Evolutionary conservation across 2,329 filamentous ascomycete species (phyloP).

Genomic region (Cladosporium sp.): DNA sequence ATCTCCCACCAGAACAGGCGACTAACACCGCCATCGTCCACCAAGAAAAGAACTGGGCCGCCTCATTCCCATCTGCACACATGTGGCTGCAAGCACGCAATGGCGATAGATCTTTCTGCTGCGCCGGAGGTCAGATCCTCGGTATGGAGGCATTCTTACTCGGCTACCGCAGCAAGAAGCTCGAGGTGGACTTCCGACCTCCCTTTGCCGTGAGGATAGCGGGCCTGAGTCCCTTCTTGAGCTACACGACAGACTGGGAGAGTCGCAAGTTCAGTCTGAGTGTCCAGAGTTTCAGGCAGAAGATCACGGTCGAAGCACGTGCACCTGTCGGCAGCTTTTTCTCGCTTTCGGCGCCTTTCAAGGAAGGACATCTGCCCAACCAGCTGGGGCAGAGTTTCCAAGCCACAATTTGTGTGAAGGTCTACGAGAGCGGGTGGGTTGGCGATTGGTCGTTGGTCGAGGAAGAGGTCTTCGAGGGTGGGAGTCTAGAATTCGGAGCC

Average conservation of each 20-base stretch:
- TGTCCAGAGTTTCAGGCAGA: constrained; percentile 42
- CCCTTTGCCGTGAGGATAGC: constrained; percentile 44
- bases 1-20: constrained; percentile 29
- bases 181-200: constrained; percentile 46
- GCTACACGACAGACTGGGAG: constrained; percentile 43
- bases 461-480: constrained; percentile 44
- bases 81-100: constrained; percentile 44
- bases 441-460: constrained; percentile 43
- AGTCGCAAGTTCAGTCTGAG: constrained; percentile 41
- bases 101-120: constrained; percentile 33
- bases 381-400: constrained; percentile 50
- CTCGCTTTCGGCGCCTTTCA: constrained; percentile 47
- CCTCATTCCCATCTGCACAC: constrained; percentile 47
- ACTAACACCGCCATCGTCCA: constrained; percentile 44
- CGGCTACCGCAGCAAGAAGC: constrained; percentile 44
- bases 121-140: constrained; percentile 43
- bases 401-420: constrained; percentile 44
- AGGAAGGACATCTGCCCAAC: constrained; percentile 47
- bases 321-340: constrained; percentile 49
- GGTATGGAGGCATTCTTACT: constrained; percentile 49
- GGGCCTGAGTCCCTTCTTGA: constrained; percentile 45
- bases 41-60: constrained; percentile 55
- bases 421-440: constrained; percentile 43
- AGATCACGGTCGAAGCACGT: constrained; percentile 42
- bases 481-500: constrained; percentile 52